Evolutionary conservation across 805 yeast species (phyloP).

Genomic region (Wickerhamomyces strasburgensis): DNA sequence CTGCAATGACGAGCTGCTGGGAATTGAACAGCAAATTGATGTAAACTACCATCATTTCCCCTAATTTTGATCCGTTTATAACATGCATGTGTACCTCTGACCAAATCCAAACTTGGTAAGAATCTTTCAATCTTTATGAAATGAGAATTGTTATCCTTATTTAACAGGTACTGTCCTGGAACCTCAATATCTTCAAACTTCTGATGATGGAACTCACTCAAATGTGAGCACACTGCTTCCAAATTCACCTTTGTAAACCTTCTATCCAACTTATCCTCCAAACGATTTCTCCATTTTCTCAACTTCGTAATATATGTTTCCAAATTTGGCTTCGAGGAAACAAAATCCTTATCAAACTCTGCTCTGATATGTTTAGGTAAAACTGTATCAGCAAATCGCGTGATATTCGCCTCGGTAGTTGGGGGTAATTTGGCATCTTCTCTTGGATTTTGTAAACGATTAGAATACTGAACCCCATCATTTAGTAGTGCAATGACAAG

Average conservation of each 20-base stretch:
- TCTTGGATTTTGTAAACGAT: conserved; percentile 79
- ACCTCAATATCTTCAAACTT: conserved; percentile 96
- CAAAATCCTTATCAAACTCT: conserved; percentile 89
- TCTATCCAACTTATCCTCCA: conserved; percentile 88
- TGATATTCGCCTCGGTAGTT: conserved; percentile 82
- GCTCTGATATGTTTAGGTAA: conserved; percentile 83
- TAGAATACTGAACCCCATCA: conserved; percentile 89
- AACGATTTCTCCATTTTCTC: conserved; percentile 86
- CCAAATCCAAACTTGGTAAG: conserved; percentile 80
- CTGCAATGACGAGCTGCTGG: conserved; percentile 98
- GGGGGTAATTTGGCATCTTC: conserved; percentile 87
- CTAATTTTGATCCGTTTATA: conserved; percentile 84
- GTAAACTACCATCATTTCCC: conserved; percentile 89
- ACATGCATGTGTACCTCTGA: conserved; percentile 87
- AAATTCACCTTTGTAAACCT: conserved; percentile 73
- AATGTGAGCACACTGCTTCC: conserved; percentile 89
- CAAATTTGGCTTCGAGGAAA: conserved; percentile 78
- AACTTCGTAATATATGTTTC: conserved; percentile 80
- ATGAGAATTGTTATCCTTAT: conserved; percentile 83
- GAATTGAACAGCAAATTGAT: conserved; percentile 92
- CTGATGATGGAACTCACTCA: conserved; percentile 96
- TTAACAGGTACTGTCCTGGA: conserved; percentile 92
- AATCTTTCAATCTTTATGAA: conserved; percentile 92
- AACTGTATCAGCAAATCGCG: conserved; percentile 88
- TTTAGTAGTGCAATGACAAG: conserved; percentile 86